phyloP scores from a whole-genome alignment of 1,284 basidiomycete genomes.

The Puccinia polysora region DNA sequence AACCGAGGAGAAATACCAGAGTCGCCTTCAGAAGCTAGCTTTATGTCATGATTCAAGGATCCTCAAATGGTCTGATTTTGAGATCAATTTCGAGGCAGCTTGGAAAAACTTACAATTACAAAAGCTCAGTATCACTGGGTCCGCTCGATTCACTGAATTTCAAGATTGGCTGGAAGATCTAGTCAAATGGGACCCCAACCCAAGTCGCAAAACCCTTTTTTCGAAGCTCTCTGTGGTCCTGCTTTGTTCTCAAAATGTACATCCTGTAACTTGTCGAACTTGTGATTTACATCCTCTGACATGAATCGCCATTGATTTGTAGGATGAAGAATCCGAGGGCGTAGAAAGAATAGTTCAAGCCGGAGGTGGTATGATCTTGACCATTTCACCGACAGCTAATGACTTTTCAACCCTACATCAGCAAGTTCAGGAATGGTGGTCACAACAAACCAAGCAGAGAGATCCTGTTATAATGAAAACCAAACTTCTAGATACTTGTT shows the following conservation, averaged over 20 bases:
- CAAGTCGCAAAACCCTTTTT: not conserved
- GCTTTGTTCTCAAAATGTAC: constrained; percentile 5
- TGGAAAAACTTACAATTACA: constrained; percentile 1
- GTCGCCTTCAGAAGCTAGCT: not conserved
- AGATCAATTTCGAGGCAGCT: constrained; percentile 8
- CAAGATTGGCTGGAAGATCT: constrained; percentile 8
- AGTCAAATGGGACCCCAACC: constrained; percentile 17
- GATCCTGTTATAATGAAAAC: not conserved
- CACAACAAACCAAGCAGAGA: not conserved
- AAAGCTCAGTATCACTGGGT: not conserved
- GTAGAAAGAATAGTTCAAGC: constrained; percentile 17
- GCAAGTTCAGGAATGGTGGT: constrained; percentile 16
- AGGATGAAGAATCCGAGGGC: not conserved
- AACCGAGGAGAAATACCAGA: not conserved
- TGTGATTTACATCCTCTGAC: not conserved
- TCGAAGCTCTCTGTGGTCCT: constrained; percentile 2
- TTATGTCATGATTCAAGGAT: not conserved
- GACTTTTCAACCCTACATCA: not conserved
- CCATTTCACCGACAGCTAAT: constrained; percentile 3
- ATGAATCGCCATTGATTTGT: not conserved
- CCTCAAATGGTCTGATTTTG: constrained; percentile 8
- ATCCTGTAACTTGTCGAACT: not conserved
- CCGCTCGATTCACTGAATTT: not conserved
- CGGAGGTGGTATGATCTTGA: not conserved
- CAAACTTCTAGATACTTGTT: too few relatives aligned